Conservation (phyloP, 495 filamentous ascomycete genomes). For the Parachaetomium inaequale region DNA sequence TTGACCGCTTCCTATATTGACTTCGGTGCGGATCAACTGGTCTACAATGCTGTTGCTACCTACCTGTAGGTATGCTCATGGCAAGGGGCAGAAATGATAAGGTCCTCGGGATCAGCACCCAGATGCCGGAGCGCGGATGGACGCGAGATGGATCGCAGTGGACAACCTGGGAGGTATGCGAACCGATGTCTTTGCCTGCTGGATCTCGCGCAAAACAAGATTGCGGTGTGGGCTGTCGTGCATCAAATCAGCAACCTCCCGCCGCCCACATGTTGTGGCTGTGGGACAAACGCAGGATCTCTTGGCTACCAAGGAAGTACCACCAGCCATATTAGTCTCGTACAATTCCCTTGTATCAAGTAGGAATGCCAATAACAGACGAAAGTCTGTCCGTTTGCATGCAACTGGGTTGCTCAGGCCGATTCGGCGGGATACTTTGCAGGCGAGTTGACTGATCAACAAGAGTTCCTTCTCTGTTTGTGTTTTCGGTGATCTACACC, state of each 20-base stretch:
- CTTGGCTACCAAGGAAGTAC: not conserved
- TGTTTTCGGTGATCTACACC: not conserved
- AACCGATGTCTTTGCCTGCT: not conserved
- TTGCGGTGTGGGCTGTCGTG: slow-evolving; percentile 2
- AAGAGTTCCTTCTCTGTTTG: not conserved
- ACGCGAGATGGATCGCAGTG: not conserved
- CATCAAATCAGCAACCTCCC: slow-evolving; percentile 26
- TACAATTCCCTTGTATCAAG: not conserved
- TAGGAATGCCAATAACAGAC: not conserved
- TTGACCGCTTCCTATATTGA: not conserved
- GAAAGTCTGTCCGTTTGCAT: not conserved
- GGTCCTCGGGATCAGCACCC: not conserved
- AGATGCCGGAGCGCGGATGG: not conserved
- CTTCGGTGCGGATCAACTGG: not conserved
- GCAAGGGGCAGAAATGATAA: not conserved
- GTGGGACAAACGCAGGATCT: not conserved
- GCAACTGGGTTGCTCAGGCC: not conserved
- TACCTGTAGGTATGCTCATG: too few species aligned
- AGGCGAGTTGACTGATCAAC: not conserved
- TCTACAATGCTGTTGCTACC: too few species aligned
- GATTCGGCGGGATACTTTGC: not conserved
- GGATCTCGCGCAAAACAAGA: slow-evolving; percentile 9
- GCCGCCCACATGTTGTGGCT: slow-evolving; percentile 21
- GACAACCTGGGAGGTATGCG: not conserved
- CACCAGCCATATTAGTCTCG: not conserved